Percentiles rank a stretch among this genome's conserved stretches.
Conservation (phyloP, 2,329 filamentous ascomycete genomes). For the Nigrospora oryzae region DNA sequence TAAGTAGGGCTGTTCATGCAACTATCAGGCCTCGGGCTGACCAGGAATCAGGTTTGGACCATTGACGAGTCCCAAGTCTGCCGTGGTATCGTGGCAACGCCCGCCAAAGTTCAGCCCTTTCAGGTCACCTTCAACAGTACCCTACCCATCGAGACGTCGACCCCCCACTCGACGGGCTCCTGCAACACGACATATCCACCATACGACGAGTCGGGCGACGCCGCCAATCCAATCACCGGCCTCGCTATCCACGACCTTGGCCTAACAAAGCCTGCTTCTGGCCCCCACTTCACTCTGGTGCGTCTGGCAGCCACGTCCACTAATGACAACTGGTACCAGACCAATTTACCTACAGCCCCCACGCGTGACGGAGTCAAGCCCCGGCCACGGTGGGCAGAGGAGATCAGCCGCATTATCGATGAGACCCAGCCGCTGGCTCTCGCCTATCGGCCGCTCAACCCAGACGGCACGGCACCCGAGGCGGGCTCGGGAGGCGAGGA, state of each 20-base stretch:
- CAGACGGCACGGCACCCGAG: conserved; percentile 16
- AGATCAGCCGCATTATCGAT: conserved; percentile 34
- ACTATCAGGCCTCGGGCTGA: background rate
- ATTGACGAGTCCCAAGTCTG: conserved; percentile 28
- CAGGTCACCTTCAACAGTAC: conserved; percentile 33
- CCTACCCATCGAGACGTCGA: conserved; percentile 7
- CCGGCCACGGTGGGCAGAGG: conserved; percentile 36
- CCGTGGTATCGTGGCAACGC: conserved; percentile 46
- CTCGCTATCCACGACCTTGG: conserved; percentile 31
- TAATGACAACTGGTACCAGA: conserved; percentile 45
- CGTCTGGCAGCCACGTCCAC: conserved; percentile 42
- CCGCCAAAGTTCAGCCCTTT: conserved; percentile 39
- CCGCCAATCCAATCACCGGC: conserved; percentile 37
- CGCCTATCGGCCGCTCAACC: conserved; percentile 22
- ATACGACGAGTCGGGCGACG: conserved; percentile 17
- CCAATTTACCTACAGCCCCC: conserved; percentile 27
- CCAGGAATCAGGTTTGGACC: conserved; percentile 29
- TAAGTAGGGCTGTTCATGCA: conserved; percentile 15
- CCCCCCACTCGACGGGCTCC: conserved; percentile 28
- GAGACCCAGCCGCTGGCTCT: conserved; percentile 35
- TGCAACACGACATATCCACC: conserved; percentile 39
- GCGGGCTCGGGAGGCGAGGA: conserved; percentile 22
- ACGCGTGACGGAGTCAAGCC: conserved; percentile 5
- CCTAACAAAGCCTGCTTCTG: conserved; percentile 13
- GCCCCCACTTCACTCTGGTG: conserved; percentile 42